These are phyloP conservation scores for Musa balbisiana DNA, from an alignment of 202 grass and related monocot genomes.

Conservation along the genomic window DNA sequence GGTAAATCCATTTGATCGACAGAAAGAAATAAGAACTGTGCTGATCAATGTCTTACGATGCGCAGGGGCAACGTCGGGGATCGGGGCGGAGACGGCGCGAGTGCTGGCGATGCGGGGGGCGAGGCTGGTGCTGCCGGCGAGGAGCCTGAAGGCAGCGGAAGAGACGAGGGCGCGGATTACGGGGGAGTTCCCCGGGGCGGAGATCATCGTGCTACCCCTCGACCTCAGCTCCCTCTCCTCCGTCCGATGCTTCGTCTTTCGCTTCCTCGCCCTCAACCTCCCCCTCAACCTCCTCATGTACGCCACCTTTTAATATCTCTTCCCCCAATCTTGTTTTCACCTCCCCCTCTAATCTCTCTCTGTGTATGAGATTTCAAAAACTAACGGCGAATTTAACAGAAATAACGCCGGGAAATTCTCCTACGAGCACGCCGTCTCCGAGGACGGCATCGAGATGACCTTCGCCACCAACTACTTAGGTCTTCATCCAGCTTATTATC, in stretches of 20 bases:
- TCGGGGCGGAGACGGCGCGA: conserved; percentile 81
- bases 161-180: conserved; percentile 50
- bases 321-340: no score
- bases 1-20: not conserved
- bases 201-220: conserved; percentile 63
- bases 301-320: not conserved
- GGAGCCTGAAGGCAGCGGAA: conserved; percentile 71
- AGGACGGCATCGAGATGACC: conserved; percentile 95
- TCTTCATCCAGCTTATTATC: not conserved
- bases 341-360: not conserved
- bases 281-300: conserved; percentile 92
- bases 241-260: conserved; percentile 46
- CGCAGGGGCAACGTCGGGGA: conserved; percentile 78
- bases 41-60: no score
- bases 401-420: conserved; percentile 99
- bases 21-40: no score
- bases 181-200: conserved; percentile 38
- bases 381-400: conserved; percentile 27
- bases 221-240: conserved; percentile 82
- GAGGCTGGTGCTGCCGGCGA: conserved; percentile 59
- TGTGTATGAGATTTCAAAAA: not conserved
- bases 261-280: conserved; percentile 55
- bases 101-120: conserved; percentile 84
- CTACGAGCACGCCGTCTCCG: conserved; percentile 70
- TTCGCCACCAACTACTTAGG: conserved; percentile 94